These are phyloP conservation scores for Parietichytrium sp. DNA, from an alignment of 108 stramenopile species.

Conservation along the genomic window DNA sequence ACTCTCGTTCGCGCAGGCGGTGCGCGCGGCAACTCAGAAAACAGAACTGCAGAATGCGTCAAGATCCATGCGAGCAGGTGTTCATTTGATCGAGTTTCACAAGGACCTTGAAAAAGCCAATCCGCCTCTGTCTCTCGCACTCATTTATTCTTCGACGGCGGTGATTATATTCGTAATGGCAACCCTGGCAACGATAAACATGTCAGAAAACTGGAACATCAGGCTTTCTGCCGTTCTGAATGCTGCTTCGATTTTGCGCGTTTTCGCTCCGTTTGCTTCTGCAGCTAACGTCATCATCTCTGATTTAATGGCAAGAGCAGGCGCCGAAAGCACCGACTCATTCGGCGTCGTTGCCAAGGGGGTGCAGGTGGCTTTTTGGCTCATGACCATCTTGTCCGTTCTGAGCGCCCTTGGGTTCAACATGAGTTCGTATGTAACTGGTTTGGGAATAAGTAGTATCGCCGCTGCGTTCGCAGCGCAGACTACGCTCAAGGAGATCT, in stretches of 20 bases:
- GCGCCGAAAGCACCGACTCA: slow-evolving; percentile 14
- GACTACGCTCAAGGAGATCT: neutral
- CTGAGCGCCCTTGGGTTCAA: neutral
- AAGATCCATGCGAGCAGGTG: neutral
- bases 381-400: neutral
- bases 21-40: neutral
- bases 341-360: neutral
- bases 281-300: slow-evolving; percentile 10
- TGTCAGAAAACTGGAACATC: too few relatives aligned
- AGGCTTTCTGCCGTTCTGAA: neutral
- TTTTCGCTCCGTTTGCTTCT: neutral
- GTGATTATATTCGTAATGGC: neutral
- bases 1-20: slow-evolving; percentile 6
- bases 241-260: neutral
- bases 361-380: neutral
- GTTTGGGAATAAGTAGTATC: slow-evolving; percentile 2
- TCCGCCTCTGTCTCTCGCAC: neutral
- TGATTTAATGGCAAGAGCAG: neutral
- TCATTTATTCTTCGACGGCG: neutral
- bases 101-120: neutral
- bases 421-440: slow-evolving; percentile 29
- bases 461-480: slow-evolving; percentile 28
- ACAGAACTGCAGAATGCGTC: neutral
- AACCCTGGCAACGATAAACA: slow-evolving; percentile 5
- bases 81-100: slow-evolving; percentile 11